phyloP scores from a whole-genome alignment of 1,139 yeast species.

The Arxiozyma heterogenica region DNA sequence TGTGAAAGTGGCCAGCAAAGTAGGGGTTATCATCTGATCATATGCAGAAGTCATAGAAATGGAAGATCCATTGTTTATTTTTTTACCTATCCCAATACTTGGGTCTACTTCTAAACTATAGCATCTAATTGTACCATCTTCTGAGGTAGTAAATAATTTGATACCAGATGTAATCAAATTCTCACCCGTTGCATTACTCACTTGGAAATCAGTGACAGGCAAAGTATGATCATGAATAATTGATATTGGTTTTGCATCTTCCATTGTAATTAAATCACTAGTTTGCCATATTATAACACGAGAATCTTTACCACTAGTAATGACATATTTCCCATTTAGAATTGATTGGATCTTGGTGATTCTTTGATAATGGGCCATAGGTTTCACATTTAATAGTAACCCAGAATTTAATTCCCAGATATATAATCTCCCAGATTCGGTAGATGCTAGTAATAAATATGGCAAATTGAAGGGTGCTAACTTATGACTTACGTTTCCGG shows the following conservation, averaged over 20 bases:
- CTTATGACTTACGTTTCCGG: conserved; percentile 4
- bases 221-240: conserved; percentile 69
- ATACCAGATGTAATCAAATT: conserved; percentile 39
- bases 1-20: conserved; percentile 61
- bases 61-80: not conserved
- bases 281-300: conserved; percentile 70
- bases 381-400: conserved; percentile 57
- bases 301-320: conserved; percentile 77
- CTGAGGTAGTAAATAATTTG: conserved; percentile 62
- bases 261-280: conserved; percentile 41
- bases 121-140: conserved; percentile 66
- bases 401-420: conserved; percentile 88
- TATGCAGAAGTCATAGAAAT: not conserved
- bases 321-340: conserved; percentile 55
- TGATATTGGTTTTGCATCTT: conserved; percentile 37
- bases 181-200: conserved; percentile 24
- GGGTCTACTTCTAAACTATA: conserved; percentile 37
- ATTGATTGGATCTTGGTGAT: conserved; percentile 53
- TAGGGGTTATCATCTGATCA: conserved; percentile 10
- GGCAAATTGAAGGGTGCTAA: conserved; percentile 40
- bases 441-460: conserved; percentile 59
- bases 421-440: conserved; percentile 54
- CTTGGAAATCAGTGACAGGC: conserved; percentile 53
- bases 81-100: conserved; percentile 3
- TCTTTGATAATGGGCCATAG: conserved; percentile 72